Conservation (phyloP, 352 stramenopile species). For the Pythium angustatum region DNA sequence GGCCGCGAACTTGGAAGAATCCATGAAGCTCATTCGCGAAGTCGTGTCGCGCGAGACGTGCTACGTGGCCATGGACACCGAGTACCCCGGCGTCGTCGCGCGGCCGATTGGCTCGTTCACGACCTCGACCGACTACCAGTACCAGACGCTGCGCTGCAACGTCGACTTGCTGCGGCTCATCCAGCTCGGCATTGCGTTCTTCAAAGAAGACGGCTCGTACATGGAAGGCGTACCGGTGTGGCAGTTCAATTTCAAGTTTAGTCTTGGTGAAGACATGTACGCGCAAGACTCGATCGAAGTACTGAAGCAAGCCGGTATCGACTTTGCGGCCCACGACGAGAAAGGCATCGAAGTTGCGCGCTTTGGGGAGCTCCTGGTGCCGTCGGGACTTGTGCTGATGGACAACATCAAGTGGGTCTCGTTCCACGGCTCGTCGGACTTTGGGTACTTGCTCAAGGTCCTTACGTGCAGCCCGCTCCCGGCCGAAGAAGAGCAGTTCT, state of each 20-base stretch:
- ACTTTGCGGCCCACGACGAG: conserved; percentile 96
- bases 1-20: conserved; percentile 91
- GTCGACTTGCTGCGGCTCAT: conserved; percentile 99
- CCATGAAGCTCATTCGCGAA: conserved; percentile 96
- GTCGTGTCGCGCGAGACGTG: conserved; percentile 95
- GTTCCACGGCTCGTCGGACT: conserved; percentile 99
- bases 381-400: conserved; percentile 97
- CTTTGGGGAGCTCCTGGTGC: conserved; percentile 98
- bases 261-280: conserved; percentile 98
- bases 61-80: conserved; percentile 99
- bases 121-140: conserved; percentile 97
- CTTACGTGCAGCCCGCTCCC: conserved; percentile 91
- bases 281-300: conserved; percentile 99
- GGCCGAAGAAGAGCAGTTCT: conserved; percentile 93
- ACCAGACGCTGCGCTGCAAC: conserved; percentile 98
- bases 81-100: conserved; percentile 99
- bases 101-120: conserved; percentile 96
- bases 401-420: conserved; percentile 99
- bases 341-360: conserved; percentile 96
- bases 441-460: conserved; percentile 98
- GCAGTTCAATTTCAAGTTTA: conserved; percentile 99
- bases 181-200: conserved; percentile 97
- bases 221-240: conserved; percentile 95
- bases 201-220: conserved; percentile 95
- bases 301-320: conserved; percentile 97